phyloP scores from a whole-genome alignment of 2,329 filamentous ascomycete genomes.

The Pseudogymnoascus sp. region DNA sequence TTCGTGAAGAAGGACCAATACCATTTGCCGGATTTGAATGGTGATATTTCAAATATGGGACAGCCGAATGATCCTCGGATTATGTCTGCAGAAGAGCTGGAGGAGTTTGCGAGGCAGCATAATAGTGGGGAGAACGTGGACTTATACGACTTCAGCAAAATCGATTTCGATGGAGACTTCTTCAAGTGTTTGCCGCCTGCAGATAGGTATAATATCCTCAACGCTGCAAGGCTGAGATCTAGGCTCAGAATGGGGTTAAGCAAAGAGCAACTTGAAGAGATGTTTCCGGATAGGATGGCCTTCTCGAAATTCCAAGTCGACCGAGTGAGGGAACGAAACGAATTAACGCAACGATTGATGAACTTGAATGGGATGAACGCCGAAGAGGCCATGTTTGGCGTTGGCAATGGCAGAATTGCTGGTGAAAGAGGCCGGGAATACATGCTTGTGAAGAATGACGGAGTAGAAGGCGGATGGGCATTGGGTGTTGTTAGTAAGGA shows the following conservation, averaged over 20 bases:
- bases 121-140: slow-evolving; percentile 85
- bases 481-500: slow-evolving; percentile 84
- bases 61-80: slow-evolving; percentile 86
- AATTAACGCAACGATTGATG: slow-evolving; percentile 92
- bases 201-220: slow-evolving; percentile 95
- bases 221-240: slow-evolving; percentile 81
- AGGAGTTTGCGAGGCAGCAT: slow-evolving; percentile 89
- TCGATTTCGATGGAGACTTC: slow-evolving; percentile 93
- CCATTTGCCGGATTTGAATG: slow-evolving; percentile 78
- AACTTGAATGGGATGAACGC: slow-evolving; percentile 83
- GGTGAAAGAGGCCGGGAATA: slow-evolving; percentile 90
- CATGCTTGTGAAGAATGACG: slow-evolving; percentile 90
- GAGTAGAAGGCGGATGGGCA: slow-evolving; percentile 91
- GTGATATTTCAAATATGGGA: slow-evolving; percentile 75
- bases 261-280: slow-evolving; percentile 88
- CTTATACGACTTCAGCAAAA: slow-evolving; percentile 94
- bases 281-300: slow-evolving; percentile 97
- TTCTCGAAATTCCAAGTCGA: slow-evolving; percentile 97
- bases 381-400: slow-evolving; percentile 58
- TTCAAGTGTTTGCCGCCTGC: slow-evolving; percentile 83
- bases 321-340: slow-evolving; percentile 82
- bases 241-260: slow-evolving; percentile 90
- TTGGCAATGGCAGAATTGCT: slow-evolving; percentile 57
- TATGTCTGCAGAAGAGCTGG: slow-evolving; percentile 90
- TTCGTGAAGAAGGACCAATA: slow-evolving; percentile 94